Evolutionary conservation across 2,329 filamentous ascomycete genomes (phyloP).

Genomic region (Colletotrichum graminicola): DNA sequence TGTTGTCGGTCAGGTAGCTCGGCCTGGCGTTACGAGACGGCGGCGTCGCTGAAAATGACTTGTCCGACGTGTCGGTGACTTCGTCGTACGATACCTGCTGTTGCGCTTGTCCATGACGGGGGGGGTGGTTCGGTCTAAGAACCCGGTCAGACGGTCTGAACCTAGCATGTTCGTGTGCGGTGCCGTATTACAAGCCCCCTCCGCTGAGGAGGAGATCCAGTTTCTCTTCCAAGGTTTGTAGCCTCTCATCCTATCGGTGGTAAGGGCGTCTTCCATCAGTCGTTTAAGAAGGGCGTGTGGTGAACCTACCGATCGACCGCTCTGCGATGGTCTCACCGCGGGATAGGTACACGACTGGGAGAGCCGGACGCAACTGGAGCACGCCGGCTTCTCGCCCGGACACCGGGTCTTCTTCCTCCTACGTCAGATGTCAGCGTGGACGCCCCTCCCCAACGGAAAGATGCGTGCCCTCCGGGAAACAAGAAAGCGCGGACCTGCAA

Average conservation of each 20-base stretch:
- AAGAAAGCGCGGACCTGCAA: conserved; percentile 57
- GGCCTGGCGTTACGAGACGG: conserved; percentile 45
- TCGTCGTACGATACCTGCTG: conserved; percentile 48
- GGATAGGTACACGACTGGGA: conserved; percentile 62
- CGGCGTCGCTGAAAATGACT: conserved; percentile 51
- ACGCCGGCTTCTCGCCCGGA: conserved; percentile 64
- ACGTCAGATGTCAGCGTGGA: conserved; percentile 35
- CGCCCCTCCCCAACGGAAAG: conserved; percentile 6
- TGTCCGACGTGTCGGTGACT: conserved; percentile 49
- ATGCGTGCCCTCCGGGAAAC: neutral
- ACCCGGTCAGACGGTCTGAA: conserved; percentile 48
- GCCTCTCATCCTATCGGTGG: conserved; percentile 58
- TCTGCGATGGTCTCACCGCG: conserved; percentile 52
- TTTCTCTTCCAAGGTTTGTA: conserved; percentile 65
- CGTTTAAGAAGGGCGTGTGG: neutral
- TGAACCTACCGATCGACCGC: conserved; percentile 58
- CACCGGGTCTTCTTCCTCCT: conserved; percentile 65
- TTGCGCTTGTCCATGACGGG: conserved; percentile 45
- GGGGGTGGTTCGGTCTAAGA: conserved; percentile 48
- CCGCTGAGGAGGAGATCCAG: conserved; percentile 63
- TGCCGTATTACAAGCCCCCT: conserved; percentile 49
- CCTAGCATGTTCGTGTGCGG: conserved; percentile 29
- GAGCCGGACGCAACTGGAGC: conserved; percentile 63
- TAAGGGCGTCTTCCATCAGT: conserved; percentile 8
- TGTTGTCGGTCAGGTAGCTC: conserved; percentile 45